Base-by-base conservation (phyloP, 2,329 filamentous ascomycete genomes). In the Pseudogymnoascus sp. region DNA sequence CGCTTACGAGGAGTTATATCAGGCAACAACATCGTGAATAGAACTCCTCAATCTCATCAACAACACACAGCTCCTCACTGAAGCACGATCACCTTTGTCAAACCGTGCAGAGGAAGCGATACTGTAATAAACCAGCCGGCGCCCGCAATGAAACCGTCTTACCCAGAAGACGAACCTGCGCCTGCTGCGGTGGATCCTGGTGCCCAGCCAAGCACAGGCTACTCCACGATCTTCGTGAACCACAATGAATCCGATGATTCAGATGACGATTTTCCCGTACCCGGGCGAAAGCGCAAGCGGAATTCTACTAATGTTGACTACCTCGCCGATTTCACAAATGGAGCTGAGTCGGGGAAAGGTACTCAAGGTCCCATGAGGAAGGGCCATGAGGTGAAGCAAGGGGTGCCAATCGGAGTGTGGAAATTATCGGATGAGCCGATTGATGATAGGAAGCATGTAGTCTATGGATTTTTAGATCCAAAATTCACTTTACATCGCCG, bases 381-480 rank as follows among this genome's bases (percentile, higher is more conserved):
- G 61, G 57, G 62, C 19, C 59, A 62, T 21, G 64, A 65, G 33
- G 67, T 66, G 15, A 64, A 70, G 33, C 67, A 70, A 28, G 72
- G 72, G 21, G 70, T 73, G 15, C 71, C 80, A 4, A 75, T 87
- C 7, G 85, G 85, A 1, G 81, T 83, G 62, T 87, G 85, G 85
- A 78, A 84, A 60, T 82, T 86, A 60, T 87, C 84, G 0, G 74
- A 75, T 3, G 79, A 83, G 0, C 78, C 80, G 0, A 74, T 80
- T 13, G 73, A 76, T 7, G 74, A 74, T 2, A 77, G 79, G 13
- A 86, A 84, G 69, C 85, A 87, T 69, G 79, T 79, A 0, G 82
- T 87, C 0, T 80, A 84, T 59, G 85, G 84, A 4, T 87, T 87
- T 65, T 86, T 87, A 60, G 85, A 87, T 65, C 76, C 83, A 10